These are phyloP conservation scores for Tilletia walkeri DNA, from an alignment of 1,284 basidiomycete genomes.

Conservation along the genomic window DNA sequence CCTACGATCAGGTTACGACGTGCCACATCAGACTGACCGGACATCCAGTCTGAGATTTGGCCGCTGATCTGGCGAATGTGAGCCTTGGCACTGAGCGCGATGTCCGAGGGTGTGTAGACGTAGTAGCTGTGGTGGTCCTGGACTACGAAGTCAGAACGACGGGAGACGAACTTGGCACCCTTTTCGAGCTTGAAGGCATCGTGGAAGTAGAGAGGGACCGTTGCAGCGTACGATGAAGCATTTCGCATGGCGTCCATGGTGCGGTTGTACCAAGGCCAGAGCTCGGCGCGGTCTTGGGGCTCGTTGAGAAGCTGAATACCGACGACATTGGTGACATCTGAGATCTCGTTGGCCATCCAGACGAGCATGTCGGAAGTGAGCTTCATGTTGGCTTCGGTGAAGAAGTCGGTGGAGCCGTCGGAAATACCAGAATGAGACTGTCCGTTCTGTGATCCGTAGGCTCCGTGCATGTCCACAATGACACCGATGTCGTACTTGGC, in stretches of 20 bases:
- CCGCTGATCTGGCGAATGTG: conserved; percentile 48
- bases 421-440: conserved; percentile 73
- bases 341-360: conserved; percentile 65
- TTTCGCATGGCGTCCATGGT: conserved; percentile 64
- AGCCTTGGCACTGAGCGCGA: conserved; percentile 35
- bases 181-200: conserved; percentile 69
- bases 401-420: conserved; percentile 63
- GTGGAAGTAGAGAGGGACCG: conserved; percentile 71
- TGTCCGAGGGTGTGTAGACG: conserved; percentile 61
- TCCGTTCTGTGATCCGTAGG: conserved; percentile 66
- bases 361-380: conserved; percentile 66
- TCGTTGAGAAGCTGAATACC: conserved; percentile 75
- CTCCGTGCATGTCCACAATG: conserved; percentile 73
- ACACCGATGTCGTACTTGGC: conserved; percentile 68
- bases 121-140: conserved; percentile 71
- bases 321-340: conserved; percentile 69
- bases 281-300: conserved; percentile 57
- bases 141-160: conserved; percentile 69
- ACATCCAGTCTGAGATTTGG: conserved; percentile 26
- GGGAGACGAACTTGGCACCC: conserved; percentile 64
- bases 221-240: conserved; percentile 59
- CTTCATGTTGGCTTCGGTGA: conserved; percentile 59
- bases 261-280: conserved; percentile 49
- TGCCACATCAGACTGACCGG: conserved; percentile 27
- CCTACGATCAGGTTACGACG: conserved; percentile 67